Conservation (phyloP, 179 eudicot species). For the Pouteria campechiana region DNA sequence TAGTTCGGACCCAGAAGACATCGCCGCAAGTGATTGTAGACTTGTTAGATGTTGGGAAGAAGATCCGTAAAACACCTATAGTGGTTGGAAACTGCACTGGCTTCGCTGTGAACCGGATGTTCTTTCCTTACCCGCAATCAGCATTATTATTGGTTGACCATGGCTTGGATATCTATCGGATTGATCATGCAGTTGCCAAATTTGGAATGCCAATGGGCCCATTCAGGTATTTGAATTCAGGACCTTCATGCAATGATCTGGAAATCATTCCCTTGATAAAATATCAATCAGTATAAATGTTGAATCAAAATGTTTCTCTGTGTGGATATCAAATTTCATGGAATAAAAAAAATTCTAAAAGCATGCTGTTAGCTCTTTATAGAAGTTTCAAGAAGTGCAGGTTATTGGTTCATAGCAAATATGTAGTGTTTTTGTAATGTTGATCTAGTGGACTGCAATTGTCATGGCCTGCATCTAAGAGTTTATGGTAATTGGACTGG, state of each 20-base stretch:
- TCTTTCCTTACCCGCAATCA: conserved; percentile 88
- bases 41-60: conserved; percentile 81
- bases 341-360: no score
- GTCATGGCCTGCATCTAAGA: no score
- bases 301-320: no score
- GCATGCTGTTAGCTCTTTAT: no score
- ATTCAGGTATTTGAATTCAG: conserved; percentile 42
- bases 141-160: conserved; percentile 79
- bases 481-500: no score
- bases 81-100: conserved; percentile 97
- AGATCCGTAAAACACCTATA: conserved; percentile 82
- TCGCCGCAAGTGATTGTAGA: conserved; percentile 87
- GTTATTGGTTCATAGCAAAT: no score
- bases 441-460: no score
- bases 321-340: no score
- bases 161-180: conserved; percentile 70
- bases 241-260: not conserved
- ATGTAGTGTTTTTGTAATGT: no score
- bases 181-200: conserved; percentile 66
- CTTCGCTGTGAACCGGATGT: conserved; percentile 91
- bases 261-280: no score
- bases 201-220: conserved; percentile 99
- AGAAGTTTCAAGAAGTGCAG: no score
- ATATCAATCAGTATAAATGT: no score
- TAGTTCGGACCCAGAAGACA: conserved; percentile 81